Evolutionary conservation across 176 grass and related monocot species (phyloP), one percentile per base, ranked within the genome.

Genomic region (Carex parvula): DNA sequence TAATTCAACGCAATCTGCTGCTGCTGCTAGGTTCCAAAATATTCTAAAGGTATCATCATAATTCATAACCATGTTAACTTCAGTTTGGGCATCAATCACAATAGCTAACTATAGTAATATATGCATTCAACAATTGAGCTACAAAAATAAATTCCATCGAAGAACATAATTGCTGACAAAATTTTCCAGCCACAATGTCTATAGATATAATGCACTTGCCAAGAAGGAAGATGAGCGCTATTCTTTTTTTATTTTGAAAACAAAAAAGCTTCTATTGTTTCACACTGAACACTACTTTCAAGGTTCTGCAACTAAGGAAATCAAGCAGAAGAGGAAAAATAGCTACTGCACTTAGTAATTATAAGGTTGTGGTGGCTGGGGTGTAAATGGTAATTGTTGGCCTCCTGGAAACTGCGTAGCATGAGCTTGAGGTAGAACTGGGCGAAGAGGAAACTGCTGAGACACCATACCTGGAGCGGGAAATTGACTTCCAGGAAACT

Each of bases 401-500:
- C 85, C 84, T 82, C 83, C 89, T 21, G 74, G 90, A 86, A 86
- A 89, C 3, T 50, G 8, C 71, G 85, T 70, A 32, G 64, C 83
- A 57, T 88, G 89, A 35, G 60, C 79, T n/a, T 87, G 83, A 83
- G 63, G 83, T 37, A 20, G 64, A 84, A 79, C 66, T 79, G 85
- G 62, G 20, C 53, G 85, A 73, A 50, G 62, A 84, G 85, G 83
- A 41, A 79, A 83, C 73, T 83, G 88, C 57, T 87, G 89, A 71
- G 87, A 83, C 13, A 69, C 22, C 54, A 83, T 64, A 22, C 75
- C 60, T 20, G 82, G 58, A 73, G 87, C 86, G 41, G 83, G 90
- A 70, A 62, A n/a, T 75, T 90, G 90, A 81, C 50, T 84, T 87
- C 89, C 89, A 64, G 80, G 86, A n/a, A 37, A 84, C 62, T 67